Percentiles rank a stretch among this genome's conserved stretches.
Evolutionary conservation across 805 yeast genomes (phyloP).

Genomic region (Diddensiella transvaalensis): DNA sequence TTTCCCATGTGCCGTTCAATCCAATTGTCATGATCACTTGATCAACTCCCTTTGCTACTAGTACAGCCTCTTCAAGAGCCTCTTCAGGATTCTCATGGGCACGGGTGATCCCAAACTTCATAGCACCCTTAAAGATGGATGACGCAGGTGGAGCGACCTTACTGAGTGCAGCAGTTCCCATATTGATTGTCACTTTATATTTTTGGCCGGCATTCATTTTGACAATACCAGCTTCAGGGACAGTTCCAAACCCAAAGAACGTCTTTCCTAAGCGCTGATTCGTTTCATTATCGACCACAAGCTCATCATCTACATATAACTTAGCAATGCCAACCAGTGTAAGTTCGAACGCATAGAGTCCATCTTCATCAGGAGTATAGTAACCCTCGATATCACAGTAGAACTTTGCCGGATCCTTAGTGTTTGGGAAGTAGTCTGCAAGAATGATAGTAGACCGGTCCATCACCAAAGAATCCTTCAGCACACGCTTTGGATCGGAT

Average conservation of each 20-base stretch:
- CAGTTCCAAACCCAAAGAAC: slow-evolving; percentile 52
- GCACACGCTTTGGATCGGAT: slow-evolving; percentile 2
- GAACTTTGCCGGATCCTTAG: slow-evolving; percentile 22
- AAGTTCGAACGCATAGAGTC: slow-evolving; percentile 49
- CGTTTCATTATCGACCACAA: slow-evolving; percentile 54
- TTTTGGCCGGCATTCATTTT: slow-evolving; percentile 41
- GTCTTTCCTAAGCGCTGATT: slow-evolving; percentile 46
- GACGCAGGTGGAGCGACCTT: background rate
- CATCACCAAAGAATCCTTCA: slow-evolving; percentile 5
- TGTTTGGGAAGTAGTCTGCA: slow-evolving; percentile 12
- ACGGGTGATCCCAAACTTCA: slow-evolving; percentile 9
- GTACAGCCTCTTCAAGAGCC: slow-evolving; percentile 33
- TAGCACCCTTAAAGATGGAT: slow-evolving; percentile 12
- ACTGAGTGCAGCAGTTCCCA: slow-evolving; percentile 34
- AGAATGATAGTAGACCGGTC: slow-evolving; percentile 8
- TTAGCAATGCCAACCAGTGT: slow-evolving; percentile 53
- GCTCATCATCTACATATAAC: slow-evolving; percentile 47
- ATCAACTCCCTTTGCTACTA: slow-evolving; percentile 39
- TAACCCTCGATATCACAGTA: slow-evolving; percentile 44
- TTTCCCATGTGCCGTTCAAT: slow-evolving; percentile 51
- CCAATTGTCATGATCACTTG: slow-evolving; percentile 51
- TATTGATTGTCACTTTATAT: slow-evolving; percentile 46
- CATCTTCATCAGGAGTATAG: slow-evolving; percentile 46
- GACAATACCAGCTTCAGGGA: slow-evolving; percentile 42
- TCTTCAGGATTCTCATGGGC: slow-evolving; percentile 31